phyloP scores from a whole-genome alignment of 2,329 filamentous ascomycete species.

The Ceratocystis harringtonii region DNA sequence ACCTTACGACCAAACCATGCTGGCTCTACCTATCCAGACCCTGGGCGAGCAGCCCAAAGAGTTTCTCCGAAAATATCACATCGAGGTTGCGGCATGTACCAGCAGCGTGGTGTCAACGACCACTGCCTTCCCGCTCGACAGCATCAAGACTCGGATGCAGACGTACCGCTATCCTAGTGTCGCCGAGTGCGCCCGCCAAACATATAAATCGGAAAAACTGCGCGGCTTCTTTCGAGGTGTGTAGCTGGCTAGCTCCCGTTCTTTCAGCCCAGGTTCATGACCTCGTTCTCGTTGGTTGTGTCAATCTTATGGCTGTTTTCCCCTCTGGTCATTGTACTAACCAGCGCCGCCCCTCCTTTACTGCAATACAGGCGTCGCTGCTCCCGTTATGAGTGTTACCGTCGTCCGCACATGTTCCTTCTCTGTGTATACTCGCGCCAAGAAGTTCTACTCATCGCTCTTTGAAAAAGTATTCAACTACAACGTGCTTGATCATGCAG shows the following conservation, averaged over 20 bases:
- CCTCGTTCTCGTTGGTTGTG: not conserved
- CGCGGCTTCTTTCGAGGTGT: conserved; percentile 69
- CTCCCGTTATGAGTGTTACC: conserved; percentile 66
- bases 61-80: conserved; percentile 41
- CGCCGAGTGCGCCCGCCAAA: conserved; percentile 57
- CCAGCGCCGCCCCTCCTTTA: not conserved
- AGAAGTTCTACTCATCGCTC: conserved; percentile 57
- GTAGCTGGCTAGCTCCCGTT: conserved; percentile 19
- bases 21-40: conserved; percentile 9
- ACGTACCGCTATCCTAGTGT: conserved; percentile 67
- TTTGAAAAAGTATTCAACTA: conserved; percentile 50
- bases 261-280: too few relatives aligned
- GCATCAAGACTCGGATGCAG: conserved; percentile 82
- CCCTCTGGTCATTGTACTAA: conserved; percentile 3
- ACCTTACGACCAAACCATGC: conserved; percentile 9
- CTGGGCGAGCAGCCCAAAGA: conserved; percentile 15
- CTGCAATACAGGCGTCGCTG: conserved; percentile 46
- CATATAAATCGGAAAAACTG: conserved; percentile 58
- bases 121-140: conserved; percentile 72
- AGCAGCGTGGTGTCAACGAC: conserved; percentile 67
- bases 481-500: conserved; percentile 60
- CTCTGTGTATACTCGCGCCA: conserved; percentile 64
- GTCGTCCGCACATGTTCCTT: conserved; percentile 65
- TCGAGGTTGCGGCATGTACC: conserved; percentile 62
- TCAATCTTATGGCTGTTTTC: not conserved